These are phyloP conservation scores for Sugiyamaella pinicola DNA, from an alignment of 1,139 yeast genomes.

Conservation along the genomic window DNA sequence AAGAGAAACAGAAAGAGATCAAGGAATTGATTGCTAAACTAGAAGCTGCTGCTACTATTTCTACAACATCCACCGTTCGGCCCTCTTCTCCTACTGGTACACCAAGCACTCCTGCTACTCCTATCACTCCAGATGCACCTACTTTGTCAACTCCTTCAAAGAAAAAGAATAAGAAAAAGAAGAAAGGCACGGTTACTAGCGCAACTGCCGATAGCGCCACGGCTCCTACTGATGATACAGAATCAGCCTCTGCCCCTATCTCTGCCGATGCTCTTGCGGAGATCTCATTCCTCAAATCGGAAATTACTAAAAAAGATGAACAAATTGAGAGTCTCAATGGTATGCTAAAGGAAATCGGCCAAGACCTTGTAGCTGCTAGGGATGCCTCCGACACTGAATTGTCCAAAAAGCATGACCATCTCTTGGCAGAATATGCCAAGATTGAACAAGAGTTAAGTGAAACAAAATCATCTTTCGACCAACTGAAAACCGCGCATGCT, in stretches of 20 bases:
- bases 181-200: constrained; percentile 27
- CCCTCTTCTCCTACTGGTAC: neutral
- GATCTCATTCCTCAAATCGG: constrained; percentile 3
- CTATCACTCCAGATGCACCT: constrained; percentile 12
- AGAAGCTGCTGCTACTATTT: neutral
- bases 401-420: constrained; percentile 2
- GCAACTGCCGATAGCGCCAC: neutral
- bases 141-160: constrained; percentile 23
- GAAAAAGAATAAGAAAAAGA: constrained; percentile 36
- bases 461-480: neutral
- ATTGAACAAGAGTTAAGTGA: neutral
- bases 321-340: constrained; percentile 66
- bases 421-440: neutral
- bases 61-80: neutral
- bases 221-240: neutral
- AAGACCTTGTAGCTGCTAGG: constrained; percentile 59
- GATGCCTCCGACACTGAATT: constrained; percentile 17
- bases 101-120: constrained; percentile 8
- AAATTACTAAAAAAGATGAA: constrained; percentile 41
- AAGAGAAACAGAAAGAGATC: neutral
- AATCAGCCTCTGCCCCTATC: neutral
- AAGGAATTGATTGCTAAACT: neutral
- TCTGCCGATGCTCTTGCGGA: neutral
- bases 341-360: constrained; percentile 71
- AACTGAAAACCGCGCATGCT: neutral